Percentiles rank a stretch among this genome's conserved stretches.
phyloP scores from a whole-genome alignment of 345 rosid genomes.

The Linum lewisii region DNA sequence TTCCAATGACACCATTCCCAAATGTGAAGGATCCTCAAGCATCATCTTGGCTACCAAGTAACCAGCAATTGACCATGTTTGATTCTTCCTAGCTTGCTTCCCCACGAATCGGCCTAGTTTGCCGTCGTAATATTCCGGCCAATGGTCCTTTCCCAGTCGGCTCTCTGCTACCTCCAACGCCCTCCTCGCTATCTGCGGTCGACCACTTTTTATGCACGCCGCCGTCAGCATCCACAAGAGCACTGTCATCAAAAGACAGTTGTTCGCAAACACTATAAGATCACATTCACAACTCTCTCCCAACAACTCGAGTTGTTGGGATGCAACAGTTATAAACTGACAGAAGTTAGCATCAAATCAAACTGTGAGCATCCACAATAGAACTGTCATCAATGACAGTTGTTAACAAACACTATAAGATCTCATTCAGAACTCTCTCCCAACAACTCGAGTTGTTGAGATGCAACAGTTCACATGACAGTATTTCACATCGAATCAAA shows the following conservation, averaged over 20 bases:
- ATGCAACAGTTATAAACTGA: too few relatives aligned
- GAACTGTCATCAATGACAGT: too few relatives aligned
- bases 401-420: too few relatives aligned
- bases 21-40: constrained; percentile 1
- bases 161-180: neutral
- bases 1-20: neutral
- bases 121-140: constrained; percentile 5
- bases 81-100: constrained; percentile 2
- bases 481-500: too few relatives aligned
- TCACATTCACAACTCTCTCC: too few relatives aligned
- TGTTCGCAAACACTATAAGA: too few relatives aligned
- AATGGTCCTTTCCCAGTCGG: neutral
- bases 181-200: neutral
- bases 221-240: constrained; percentile 5
- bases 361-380: too few relatives aligned
- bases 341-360: too few relatives aligned
- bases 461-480: too few relatives aligned
- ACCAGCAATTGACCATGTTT: neutral
- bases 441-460: too few relatives aligned
- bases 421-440: too few relatives aligned
- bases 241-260: neutral
- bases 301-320: too few relatives aligned
- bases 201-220: neutral
- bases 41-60: constrained; percentile 4
- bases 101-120: neutral